Percentiles rank a stretch among this genome's conserved stretches.
Conservation (phyloP, 139 green algal species). For the Picochlorum costavermella region DNA sequence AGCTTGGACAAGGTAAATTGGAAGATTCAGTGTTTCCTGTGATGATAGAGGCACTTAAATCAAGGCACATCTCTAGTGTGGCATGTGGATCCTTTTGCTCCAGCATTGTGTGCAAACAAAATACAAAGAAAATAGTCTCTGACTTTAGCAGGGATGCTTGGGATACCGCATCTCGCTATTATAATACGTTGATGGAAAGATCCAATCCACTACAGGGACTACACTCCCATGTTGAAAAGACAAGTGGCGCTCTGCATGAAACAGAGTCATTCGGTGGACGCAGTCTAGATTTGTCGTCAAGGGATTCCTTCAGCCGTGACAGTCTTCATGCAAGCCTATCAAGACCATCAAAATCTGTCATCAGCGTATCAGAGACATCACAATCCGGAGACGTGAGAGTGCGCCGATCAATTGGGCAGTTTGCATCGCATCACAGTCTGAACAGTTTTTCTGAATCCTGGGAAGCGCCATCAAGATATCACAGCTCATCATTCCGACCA, state of each 20-base stretch:
- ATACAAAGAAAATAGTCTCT: conserved; percentile 20
- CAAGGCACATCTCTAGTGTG: conserved; percentile 25
- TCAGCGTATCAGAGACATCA: background rate
- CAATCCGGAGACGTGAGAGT: background rate
- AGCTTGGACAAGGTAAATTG: conserved; percentile 49
- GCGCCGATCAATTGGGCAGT: background rate
- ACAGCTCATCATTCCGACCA: background rate
- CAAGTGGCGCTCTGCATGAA: no score
- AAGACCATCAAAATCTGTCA: conserved; percentile 2
- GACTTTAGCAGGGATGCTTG: conserved; percentile 17
- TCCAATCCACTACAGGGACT: no score
- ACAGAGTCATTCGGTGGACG: no score
- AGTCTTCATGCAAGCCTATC: background rate
- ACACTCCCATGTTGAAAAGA: no score
- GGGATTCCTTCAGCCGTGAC: no score
- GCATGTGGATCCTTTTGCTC: conserved; percentile 54
- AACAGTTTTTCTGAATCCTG: no score
- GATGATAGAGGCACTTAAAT: conserved; percentile 21
- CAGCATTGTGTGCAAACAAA: conserved; percentile 56
- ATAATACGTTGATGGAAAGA: conserved; percentile 9
- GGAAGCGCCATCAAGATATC: background rate
- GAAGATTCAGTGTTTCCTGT: conserved; percentile 42
- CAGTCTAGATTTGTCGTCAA: no score
- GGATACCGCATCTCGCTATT: conserved; percentile 13
- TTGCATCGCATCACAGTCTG: conserved; percentile 2